Base-by-base conservation (phyloP, 169 alveolate genomes). In the Cryptosporidium viatorum region DNA sequence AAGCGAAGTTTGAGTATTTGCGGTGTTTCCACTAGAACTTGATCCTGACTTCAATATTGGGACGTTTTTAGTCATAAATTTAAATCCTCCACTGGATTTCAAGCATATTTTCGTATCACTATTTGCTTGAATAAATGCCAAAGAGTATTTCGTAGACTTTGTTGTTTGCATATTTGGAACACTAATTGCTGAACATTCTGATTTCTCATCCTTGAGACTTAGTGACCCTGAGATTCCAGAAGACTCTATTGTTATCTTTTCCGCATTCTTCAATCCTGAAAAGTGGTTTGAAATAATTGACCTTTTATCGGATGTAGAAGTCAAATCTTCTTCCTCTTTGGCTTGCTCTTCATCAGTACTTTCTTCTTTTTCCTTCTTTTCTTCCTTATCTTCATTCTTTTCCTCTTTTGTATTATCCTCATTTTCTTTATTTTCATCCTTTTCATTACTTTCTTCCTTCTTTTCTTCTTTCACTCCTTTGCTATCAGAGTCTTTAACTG, bases 111-210 rank as follows among this genome's bases (percentile, higher is more conserved):
- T 65, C 18, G 89, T 59, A 37, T 62, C 80, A 62, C 69, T 80
- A 21, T 60, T 62, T 41, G 89, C 74, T 21, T 58, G 67, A 80
- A 80, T 80, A 62, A 80, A 80, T 18, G 89, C 89, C 51, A 80
- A 65, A n/a, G 89, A 80, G 31, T 80, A 80, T 39, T 39, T 41
- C 14, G 60, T 18, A 21, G 80, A 60, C 29, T 80, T 80, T 16
- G 69, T 33, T 39, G 68, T 80, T 16, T 43, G 39, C 89, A 80
- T 80, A 9, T 23, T 35, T 60, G 89, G 89, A 31, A 41, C 80
- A 26, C 26, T 45, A 59, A 80, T 80, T 35, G 18, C 48, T 12
- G 89, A 59, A 67, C 89, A 80, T 29, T 80, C 80, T 10, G 89
- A 80, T 21, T 59, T 59, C 26, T 80, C 75, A 4, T 65, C 89